Percentiles rank a stretch among this genome's conserved stretches.
phyloP scores from a whole-genome alignment of 106 monocot genomes.

The Dactylorhiza incarnata region DNA sequence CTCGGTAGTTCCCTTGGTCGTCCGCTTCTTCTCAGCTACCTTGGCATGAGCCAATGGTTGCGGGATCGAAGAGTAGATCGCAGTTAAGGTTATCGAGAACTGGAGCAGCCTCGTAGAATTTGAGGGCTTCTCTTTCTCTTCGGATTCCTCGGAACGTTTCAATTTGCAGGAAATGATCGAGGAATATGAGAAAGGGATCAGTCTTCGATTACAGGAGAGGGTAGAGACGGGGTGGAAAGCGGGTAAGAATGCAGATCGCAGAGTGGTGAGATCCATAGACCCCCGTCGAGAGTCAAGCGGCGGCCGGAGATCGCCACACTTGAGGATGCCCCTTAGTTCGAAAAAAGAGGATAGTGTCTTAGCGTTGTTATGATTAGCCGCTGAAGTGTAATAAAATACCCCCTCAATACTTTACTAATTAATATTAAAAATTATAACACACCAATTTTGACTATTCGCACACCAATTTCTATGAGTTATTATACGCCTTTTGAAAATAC shows the following conservation, averaged over 20 bases:
- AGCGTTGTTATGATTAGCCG: too few relatives aligned
- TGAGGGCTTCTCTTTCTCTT: constrained; percentile 5
- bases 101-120: constrained; percentile 20
- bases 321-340: too few relatives aligned
- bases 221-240: background rate
- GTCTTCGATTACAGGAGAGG: background rate
- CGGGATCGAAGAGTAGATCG: constrained; percentile 34
- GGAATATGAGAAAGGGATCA: background rate
- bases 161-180: constrained; percentile 1
- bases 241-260: constrained; percentile 12
- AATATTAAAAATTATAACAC: too few relatives aligned
- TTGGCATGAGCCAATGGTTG: constrained; percentile 29
- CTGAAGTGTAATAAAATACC: too few relatives aligned
- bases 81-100: constrained; percentile 46
- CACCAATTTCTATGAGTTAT: too few relatives aligned
- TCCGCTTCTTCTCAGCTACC: constrained; percentile 39
- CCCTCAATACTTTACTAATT: too few relatives aligned
- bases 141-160: background rate
- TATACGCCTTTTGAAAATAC: too few relatives aligned
- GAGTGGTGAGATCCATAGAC: constrained; percentile 8
- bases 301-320: background rate
- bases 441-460: too few relatives aligned
- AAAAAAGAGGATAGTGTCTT: too few relatives aligned
- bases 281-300: background rate
- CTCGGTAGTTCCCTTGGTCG: constrained; percentile 28